A percentile compares a stretch with the other conserved stretches of the same genome.
phyloP scores from a whole-genome alignment of 305 asterid genomes.

The Lippia alba region DNA sequence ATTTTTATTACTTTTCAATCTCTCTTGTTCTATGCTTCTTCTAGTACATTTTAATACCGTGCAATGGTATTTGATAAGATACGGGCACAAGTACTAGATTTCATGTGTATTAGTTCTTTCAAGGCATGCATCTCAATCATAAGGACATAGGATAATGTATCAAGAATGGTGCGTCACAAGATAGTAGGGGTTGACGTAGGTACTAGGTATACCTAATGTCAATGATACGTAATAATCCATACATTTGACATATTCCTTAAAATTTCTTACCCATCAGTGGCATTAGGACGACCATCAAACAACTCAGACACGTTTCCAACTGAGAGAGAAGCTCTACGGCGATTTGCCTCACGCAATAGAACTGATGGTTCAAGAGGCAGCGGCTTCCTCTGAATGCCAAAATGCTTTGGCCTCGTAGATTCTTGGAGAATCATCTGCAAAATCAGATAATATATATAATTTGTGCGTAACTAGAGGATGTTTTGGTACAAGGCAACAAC shows the following conservation, averaged over 20 bases:
- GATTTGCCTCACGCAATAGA: conserved; percentile 97
- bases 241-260: conserved; percentile 29
- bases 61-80: conserved; percentile 19
- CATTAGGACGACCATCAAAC: conserved; percentile 74
- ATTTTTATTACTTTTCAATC: conserved; percentile 15
- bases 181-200: conserved; percentile 25
- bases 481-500: conserved; percentile 6
- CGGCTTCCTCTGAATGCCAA: conserved; percentile 95
- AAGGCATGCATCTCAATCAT: conserved; percentile 30
- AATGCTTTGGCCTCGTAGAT: conserved; percentile 74
- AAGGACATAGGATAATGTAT: conserved; percentile 7
- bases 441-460: conserved; percentile 25
- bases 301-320: conserved; percentile 91
- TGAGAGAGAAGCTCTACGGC: conserved; percentile 97
- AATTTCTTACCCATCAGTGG: conserved; percentile 69
- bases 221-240: conserved; percentile 24
- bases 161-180: conserved; percentile 14
- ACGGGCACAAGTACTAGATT: conserved; percentile 21
- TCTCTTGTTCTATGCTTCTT: conserved; percentile 29
- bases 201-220: conserved; percentile 12
- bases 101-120: conserved; percentile 2
- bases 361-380: conserved; percentile 97
- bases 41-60: conserved; percentile 19
- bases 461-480: conserved; percentile 30
- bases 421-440: conserved; percentile 91